A percentile compares a stretch with the other conserved stretches of the same genome.
These are phyloP conservation scores for Solanum gracilifrons DNA, from an alignment of 257 asterid species.

Conservation along the genomic window DNA sequence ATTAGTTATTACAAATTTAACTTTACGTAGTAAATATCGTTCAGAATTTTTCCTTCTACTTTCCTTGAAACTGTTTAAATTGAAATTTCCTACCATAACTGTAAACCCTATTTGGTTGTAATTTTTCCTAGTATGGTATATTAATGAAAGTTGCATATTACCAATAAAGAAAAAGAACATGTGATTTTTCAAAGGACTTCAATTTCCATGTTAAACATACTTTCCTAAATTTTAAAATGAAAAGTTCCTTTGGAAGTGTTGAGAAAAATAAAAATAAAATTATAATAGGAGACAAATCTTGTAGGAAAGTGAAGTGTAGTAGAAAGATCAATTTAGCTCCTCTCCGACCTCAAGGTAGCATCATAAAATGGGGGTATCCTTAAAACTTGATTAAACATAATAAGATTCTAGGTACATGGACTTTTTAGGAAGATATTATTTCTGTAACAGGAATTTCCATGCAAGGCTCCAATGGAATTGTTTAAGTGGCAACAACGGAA, in stretches of 20 bases:
- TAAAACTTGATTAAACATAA: not conserved
- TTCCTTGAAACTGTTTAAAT: not conserved
- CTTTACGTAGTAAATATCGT: not conserved
- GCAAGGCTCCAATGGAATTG: not conserved
- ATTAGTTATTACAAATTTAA: not conserved
- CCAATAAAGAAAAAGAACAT: not conserved
- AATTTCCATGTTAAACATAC: not conserved
- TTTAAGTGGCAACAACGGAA: not conserved
- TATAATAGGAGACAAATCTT: not conserved
- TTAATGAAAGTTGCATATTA: not conserved
- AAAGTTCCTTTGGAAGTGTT: not conserved
- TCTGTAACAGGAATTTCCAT: not conserved
- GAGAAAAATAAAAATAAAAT: not conserved
- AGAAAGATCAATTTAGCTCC: not conserved
- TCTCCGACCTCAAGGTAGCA: not conserved
- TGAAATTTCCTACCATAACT: not conserved
- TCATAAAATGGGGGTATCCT: not conserved
- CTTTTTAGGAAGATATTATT: not conserved
- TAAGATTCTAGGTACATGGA: not conserved
- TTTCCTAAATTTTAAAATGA: not conserved
- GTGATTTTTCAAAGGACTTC: not conserved
- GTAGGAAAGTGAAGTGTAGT: not conserved
- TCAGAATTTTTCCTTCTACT: not conserved
- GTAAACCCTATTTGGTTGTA: not conserved
- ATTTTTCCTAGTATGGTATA: not conserved